Percentiles rank a stretch among this genome's conserved stretches.
These are phyloP conservation scores for Lactifluus rugatus DNA, from an alignment of 768 basidiomycete species.

Conservation along the genomic window DNA sequence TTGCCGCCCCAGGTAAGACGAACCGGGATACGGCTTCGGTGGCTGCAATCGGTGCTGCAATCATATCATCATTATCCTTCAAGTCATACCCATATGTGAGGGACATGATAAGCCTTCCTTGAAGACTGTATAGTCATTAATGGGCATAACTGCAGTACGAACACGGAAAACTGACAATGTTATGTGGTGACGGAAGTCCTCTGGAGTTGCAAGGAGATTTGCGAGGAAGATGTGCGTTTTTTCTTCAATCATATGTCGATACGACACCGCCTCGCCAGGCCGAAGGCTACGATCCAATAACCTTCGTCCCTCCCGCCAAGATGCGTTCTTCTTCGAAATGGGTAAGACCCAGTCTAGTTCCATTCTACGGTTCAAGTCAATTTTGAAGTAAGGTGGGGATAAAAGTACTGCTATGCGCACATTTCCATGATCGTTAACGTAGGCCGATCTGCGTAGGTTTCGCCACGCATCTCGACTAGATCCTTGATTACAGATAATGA, in stretches of 20 bases:
- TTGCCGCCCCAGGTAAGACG: not conserved
- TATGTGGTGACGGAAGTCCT: not conserved
- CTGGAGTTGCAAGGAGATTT: not conserved
- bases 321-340: not conserved
- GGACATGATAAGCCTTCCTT: conserved; percentile 2
- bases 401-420: not conserved
- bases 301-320: not conserved
- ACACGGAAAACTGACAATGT: not conserved
- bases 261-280: not conserved
- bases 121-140: not conserved
- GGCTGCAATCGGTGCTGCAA: not conserved
- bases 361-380: not conserved
- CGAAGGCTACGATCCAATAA: conserved; percentile 4
- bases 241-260: not conserved
- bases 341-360: not conserved
- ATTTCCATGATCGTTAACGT: not conserved
- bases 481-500: conserved; percentile 35
- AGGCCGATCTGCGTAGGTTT: conserved; percentile 16
- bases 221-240: not conserved
- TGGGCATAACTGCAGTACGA: no score
- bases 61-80: not conserved
- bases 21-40: not conserved
- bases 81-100: conserved; percentile 9
- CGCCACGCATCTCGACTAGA: conserved; percentile 43
- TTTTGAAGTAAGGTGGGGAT: not conserved